phyloP scores from a whole-genome alignment of 2,329 filamentous ascomycete species.

The Colletotrichum aenigma region DNA sequence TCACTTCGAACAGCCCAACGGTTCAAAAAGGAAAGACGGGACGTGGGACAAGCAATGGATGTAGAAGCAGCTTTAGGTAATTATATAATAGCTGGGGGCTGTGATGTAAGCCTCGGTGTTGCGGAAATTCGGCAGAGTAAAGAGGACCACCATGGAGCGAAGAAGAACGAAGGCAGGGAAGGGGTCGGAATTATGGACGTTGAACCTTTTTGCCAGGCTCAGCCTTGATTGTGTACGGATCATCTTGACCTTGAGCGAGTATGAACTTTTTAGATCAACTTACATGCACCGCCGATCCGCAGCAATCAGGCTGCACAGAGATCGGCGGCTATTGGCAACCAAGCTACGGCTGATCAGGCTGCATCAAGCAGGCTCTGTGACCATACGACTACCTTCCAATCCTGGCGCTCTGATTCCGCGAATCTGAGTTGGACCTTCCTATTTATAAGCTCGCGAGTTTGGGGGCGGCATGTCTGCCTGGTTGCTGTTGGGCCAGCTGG shows the following conservation, averaged over 20 bases:
- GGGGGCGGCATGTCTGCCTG: not conserved
- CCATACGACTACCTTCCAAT: not conserved
- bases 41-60: not conserved
- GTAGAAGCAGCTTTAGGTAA: accelerated
- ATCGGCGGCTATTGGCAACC: not conserved
- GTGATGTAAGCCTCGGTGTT: not conserved
- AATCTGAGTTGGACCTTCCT: accelerated
- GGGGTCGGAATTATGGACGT: not conserved
- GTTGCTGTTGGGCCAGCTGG: not conserved
- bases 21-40: not conserved
- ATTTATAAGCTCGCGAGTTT: not conserved
- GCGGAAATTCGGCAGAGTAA: not conserved
- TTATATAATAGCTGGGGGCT: not conserved
- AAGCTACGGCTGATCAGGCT: not conserved
- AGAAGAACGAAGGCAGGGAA: not conserved
- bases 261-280: not conserved
- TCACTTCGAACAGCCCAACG: not conserved
- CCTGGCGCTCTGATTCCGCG: not conserved
- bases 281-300: not conserved
- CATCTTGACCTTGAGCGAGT: not conserved
- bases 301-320: not conserved
- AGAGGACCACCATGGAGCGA: not conserved
- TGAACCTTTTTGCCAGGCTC: not conserved
- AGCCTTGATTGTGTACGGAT: not conserved
- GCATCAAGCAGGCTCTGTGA: not conserved